Evolutionary conservation across 345 rosid genomes (phyloP).

Genomic region (Geranium rotundifolium): DNA sequence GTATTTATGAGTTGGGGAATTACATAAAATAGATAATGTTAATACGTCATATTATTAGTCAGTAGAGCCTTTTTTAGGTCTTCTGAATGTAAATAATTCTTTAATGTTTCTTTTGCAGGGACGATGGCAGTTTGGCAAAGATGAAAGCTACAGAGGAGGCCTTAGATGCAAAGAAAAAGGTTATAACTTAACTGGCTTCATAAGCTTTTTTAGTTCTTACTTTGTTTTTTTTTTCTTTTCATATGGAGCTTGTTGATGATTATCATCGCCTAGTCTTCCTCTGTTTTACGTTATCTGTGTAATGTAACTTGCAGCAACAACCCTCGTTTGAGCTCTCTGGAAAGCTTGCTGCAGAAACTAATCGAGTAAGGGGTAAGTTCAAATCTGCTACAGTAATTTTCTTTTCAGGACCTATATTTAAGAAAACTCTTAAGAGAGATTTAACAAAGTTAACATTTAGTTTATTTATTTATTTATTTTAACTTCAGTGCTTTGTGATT

Average conservation of each 20-base stretch:
- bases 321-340: constrained; percentile 96
- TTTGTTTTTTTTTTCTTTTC: too few relatives aligned
- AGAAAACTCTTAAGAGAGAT: background rate
- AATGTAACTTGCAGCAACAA: constrained; percentile 47
- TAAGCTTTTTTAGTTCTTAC: background rate
- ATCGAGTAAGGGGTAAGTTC: constrained; percentile 65
- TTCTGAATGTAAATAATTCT: background rate
- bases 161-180: constrained; percentile 75
- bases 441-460: background rate
- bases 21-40: background rate
- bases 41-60: background rate
- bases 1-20: background rate
- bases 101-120: constrained; percentile 28
- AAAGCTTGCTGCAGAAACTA: constrained; percentile 94
- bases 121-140: constrained; percentile 53
- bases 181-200: constrained; percentile 9
- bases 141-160: constrained; percentile 89
- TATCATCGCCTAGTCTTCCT: too few relatives aligned
- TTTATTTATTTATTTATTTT: background rate
- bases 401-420: background rate
- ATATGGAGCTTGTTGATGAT: too few relatives aligned
- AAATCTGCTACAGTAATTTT: background rate
- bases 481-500: too few relatives aligned
- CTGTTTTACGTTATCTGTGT: constrained; percentile 4
- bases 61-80: background rate